phyloP scores from a whole-genome alignment of 129 eudicot species.

The Helichrysum umbraculigerum region DNA sequence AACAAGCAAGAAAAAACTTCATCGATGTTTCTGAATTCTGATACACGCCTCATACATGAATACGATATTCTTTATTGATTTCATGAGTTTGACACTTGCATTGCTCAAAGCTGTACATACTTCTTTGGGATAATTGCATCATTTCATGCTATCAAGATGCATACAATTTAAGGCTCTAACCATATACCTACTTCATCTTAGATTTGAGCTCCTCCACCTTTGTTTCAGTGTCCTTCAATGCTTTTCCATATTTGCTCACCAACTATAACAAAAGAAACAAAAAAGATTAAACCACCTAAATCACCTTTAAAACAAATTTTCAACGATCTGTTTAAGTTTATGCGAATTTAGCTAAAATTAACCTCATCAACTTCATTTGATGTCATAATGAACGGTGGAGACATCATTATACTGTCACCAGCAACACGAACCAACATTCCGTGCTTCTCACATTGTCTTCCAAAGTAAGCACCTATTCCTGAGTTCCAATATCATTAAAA shows the following conservation, averaged over 20 bases:
- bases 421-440: conserved; percentile 96
- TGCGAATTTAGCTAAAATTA: background rate
- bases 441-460: conserved; percentile 80
- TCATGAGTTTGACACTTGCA: conserved; percentile 4
- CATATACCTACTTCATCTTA: conserved; percentile 36
- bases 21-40: no score
- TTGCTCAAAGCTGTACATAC: background rate
- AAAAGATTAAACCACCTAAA: background rate
- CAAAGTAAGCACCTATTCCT: conserved; percentile 88
- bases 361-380: conserved; percentile 79
- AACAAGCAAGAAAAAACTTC: background rate
- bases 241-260: conserved; percentile 62
- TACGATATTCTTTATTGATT: background rate
- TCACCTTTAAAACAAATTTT: background rate
- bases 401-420: conserved; percentile 87
- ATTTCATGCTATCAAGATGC: background rate
- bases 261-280: conserved; percentile 37
- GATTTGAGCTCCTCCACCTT: conserved; percentile 74
- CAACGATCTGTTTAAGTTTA: background rate
- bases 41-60: background rate
- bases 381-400: conserved; percentile 78
- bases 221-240: conserved; percentile 73
- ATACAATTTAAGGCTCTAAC: background rate
- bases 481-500: conserved; percentile 21
- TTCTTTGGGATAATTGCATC: background rate